These are phyloP conservation scores for Rostrohypoxylon terebratum DNA, from an alignment of 495 filamentous ascomycete genomes.

Conservation along the genomic window DNA sequence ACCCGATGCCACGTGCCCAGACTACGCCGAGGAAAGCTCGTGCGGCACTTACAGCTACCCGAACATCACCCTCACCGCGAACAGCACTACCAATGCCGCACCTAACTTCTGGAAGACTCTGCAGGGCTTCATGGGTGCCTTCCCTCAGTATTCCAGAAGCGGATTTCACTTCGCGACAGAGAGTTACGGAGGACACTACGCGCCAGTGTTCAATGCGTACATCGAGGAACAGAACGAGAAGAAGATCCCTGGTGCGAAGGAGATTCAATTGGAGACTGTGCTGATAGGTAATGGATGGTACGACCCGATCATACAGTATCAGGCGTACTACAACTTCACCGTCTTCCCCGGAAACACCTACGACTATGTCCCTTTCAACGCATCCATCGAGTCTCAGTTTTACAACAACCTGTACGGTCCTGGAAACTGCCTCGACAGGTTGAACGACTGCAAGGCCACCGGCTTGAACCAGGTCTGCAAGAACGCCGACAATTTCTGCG, in stretches of 20 bases:
- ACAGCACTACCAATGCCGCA: constrained; percentile 65
- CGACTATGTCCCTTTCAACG: constrained; percentile 65
- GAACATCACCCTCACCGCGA: constrained; percentile 63
- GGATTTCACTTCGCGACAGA: constrained; percentile 71
- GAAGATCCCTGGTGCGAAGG: constrained; percentile 59
- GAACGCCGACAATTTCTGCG: constrained; percentile 66
- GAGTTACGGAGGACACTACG: constrained; percentile 75
- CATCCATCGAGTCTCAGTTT: constrained; percentile 58
- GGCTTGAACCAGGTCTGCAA: constrained; percentile 45
- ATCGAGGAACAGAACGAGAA: constrained; percentile 74
- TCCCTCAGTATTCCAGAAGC: constrained; percentile 68
- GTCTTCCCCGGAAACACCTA: constrained; percentile 68
- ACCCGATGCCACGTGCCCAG: constrained; percentile 64
- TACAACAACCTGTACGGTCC: constrained; percentile 71
- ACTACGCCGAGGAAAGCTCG: constrained; percentile 59
- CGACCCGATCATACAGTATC: constrained; percentile 70
- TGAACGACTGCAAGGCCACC: constrained; percentile 61
- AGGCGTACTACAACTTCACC: constrained; percentile 74
- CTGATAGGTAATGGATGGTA: constrained; percentile 63
- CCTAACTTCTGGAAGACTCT: constrained; percentile 70
- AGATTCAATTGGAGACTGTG: constrained; percentile 67
- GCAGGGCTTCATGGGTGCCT: constrained; percentile 73
- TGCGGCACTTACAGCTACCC: constrained; percentile 69
- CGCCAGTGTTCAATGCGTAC: constrained; percentile 71
- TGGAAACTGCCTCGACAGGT: constrained; percentile 71